phyloP scores from a whole-genome alignment of 306 rosid species.

The Trifolium dubium region DNA sequence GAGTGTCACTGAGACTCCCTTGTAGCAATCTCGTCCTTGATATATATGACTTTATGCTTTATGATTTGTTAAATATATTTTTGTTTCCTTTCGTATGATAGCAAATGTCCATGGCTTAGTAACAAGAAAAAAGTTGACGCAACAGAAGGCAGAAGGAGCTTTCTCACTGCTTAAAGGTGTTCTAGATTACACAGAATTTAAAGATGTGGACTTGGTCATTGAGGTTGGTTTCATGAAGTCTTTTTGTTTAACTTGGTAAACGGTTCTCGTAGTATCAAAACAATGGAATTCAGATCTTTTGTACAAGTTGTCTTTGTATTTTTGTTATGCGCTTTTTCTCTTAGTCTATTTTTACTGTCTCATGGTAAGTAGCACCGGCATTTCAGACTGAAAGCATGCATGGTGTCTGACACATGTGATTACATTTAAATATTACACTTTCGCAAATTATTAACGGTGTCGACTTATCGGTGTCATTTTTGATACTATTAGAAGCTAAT shows the following conservation, averaged over 20 bases:
- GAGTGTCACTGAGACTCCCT: too few species aligned
- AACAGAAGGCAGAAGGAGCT: conserved; percentile 66
- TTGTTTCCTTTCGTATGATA: conserved; percentile 49
- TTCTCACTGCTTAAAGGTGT: conserved; percentile 80
- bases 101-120: conserved; percentile 76
- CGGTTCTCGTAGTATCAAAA: conserved; percentile 18
- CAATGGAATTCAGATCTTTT: conserved; percentile 29
- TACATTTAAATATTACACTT: background rate
- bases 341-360: conserved; percentile 14
- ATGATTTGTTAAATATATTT: background rate
- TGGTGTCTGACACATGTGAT: background rate
- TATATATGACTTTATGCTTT: conserved; percentile 5
- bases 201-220: conserved; percentile 87
- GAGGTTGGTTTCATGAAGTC: conserved; percentile 64
- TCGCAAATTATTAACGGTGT: background rate
- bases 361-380: background rate
- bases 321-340: conserved; percentile 4
- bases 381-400: background rate
- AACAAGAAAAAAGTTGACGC: conserved; percentile 68
- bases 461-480: background rate
- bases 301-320: background rate
- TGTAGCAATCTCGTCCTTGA: conserved; percentile 13
- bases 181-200: conserved; percentile 81
- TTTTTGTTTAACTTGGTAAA: conserved; percentile 9
- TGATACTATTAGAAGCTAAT: conserved; percentile 29